phyloP scores from a whole-genome alignment of 2,329 filamentous ascomycete species.

The Aspergillus quadrilineatus region DNA sequence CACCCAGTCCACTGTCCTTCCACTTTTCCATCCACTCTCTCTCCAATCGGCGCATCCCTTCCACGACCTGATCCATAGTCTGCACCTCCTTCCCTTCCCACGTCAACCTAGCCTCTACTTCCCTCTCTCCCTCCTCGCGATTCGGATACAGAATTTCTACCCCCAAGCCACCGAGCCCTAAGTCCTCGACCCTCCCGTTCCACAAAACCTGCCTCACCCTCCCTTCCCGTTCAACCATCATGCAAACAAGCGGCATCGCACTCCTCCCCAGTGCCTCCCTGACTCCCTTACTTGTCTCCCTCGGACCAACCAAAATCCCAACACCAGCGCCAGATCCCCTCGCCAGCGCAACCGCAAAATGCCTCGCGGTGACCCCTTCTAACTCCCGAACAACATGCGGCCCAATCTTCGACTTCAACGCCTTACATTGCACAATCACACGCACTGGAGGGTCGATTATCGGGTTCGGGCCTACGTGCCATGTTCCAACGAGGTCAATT shows the following conservation, averaged over 20 bases:
- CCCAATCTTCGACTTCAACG: constrained; percentile 41
- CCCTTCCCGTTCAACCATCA: constrained; percentile 43
- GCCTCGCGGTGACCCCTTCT: constrained; percentile 69
- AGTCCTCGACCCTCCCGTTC: constrained; percentile 42
- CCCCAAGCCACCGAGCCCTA: constrained; percentile 40
- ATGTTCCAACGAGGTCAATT: constrained; percentile 49
- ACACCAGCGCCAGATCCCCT: constrained; percentile 36
- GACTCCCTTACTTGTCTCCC: constrained; percentile 74
- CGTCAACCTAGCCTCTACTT: constrained; percentile 31
- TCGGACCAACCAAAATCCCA: constrained; percentile 68
- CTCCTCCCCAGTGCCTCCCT: constrained; percentile 68
- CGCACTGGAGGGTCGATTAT: constrained; percentile 32
- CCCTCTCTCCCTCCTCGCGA: constrained; percentile 14
- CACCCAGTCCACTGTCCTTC: constrained; percentile 19
- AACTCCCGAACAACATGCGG: constrained; percentile 49
- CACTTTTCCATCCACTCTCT: constrained; percentile 31
- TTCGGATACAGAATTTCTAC: constrained; percentile 38
- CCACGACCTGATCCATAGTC: constrained; percentile 34
- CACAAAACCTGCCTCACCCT: constrained; percentile 45
- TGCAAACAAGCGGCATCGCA: constrained; percentile 68
- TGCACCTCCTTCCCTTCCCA: constrained; percentile 39
- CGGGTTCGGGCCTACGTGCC: constrained; percentile 28
- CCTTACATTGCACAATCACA: constrained; percentile 50
- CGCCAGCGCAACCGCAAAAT: constrained; percentile 52
- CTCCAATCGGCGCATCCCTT: constrained; percentile 23